Evolutionary conservation across 306 rosid species (phyloP).

Genomic region (Fragaria vesca): DNA sequence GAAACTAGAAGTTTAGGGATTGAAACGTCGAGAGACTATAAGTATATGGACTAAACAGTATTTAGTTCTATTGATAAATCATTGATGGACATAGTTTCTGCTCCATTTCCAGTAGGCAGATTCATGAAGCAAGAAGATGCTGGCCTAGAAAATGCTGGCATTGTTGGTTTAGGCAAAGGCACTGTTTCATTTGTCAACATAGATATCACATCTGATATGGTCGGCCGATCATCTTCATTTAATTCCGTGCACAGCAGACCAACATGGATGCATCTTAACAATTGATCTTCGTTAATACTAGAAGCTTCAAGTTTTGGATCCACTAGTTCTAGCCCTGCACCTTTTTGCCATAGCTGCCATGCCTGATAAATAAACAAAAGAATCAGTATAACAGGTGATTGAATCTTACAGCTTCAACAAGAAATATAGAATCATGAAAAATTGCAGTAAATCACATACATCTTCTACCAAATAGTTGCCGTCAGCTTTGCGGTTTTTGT

Average conservation of each 20-base stretch:
- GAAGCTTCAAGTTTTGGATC: background rate
- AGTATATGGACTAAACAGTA: too few relatives aligned
- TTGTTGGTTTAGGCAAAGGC: background rate
- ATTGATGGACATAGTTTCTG: too few relatives aligned
- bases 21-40: too few relatives aligned
- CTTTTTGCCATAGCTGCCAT: background rate
- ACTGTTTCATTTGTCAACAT: background rate
- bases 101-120: background rate
- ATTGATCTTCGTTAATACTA: background rate
- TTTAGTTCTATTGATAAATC: too few relatives aligned
- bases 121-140: background rate
- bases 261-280: constrained; percentile 6
- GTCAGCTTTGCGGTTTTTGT: background rate
- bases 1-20: too few relatives aligned
- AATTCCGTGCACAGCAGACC: background rate
- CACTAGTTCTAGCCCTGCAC: background rate
- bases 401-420: background rate
- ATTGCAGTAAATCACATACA: background rate
- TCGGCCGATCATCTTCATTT: background rate
- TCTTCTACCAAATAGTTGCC: background rate
- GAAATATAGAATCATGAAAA: background rate
- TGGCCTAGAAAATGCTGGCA: background rate
- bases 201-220: background rate
- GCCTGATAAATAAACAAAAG: background rate
- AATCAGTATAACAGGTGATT: background rate